These are phyloP conservation scores for Sherardia arvensis DNA, from an alignment of 257 asterid species.

Conservation along the genomic window DNA sequence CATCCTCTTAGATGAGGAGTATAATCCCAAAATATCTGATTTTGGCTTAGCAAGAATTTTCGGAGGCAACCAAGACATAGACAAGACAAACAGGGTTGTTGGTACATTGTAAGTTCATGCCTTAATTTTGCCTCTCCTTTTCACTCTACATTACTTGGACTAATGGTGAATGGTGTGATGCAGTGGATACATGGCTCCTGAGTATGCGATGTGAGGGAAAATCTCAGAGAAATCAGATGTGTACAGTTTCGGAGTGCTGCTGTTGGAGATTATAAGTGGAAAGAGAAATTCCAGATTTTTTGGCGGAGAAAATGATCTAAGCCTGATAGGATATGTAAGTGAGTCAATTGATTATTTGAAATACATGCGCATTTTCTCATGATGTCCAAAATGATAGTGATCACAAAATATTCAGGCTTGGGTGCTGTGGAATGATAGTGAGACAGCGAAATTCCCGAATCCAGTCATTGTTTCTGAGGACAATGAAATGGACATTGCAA, in stretches of 20 bases:
- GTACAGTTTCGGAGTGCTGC: slow-evolving; percentile 50
- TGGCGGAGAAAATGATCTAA: neutral
- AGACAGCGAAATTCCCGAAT: neutral
- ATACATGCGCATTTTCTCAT: neutral
- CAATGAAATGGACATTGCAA: neutral
- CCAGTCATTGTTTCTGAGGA: neutral
- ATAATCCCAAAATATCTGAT: slow-evolving; percentile 5
- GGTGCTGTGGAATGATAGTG: neutral
- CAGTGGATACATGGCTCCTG: slow-evolving; percentile 39
- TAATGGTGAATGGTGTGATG: neutral
- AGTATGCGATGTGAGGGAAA: slow-evolving; percentile 55
- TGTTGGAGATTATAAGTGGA: slow-evolving; percentile 50
- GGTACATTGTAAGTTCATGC: slow-evolving; percentile 10
- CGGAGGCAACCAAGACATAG: slow-evolving; percentile 8
- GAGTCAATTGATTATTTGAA: too few species aligned
- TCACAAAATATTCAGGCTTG: neutral
- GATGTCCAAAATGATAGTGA: neutral
- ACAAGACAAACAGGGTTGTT: neutral
- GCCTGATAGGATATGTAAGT: slow-evolving; percentile 5
- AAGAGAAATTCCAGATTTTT: slow-evolving; percentile 27
- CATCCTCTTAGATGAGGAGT: neutral
- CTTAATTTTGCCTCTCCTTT: neutral
- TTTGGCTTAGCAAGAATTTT: slow-evolving; percentile 11
- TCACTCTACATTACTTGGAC: neutral
- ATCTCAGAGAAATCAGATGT: slow-evolving; percentile 62